phyloP scores from a whole-genome alignment of 208 protist genomes.

The Acanthamoeba culbertsoni region DNA sequence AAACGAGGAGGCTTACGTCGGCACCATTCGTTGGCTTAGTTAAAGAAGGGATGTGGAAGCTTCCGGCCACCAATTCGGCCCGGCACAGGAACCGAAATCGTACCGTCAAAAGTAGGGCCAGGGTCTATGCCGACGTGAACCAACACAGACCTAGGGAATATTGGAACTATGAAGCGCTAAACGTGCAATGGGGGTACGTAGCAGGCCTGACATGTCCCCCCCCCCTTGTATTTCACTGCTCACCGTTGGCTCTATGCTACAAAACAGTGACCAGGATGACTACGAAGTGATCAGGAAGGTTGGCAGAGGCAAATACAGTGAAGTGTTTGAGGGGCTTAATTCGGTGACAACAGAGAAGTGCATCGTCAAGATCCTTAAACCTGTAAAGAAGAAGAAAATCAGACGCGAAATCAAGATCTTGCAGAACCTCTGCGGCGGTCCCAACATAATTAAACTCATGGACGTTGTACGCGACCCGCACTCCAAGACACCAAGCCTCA shows the following conservation, averaged over 20 bases:
- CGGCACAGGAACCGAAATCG: constrained; percentile 42
- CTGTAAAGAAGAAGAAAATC: constrained; percentile 99
- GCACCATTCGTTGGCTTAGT: not conserved
- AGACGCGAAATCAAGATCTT: constrained; percentile 98
- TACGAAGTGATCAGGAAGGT: constrained; percentile 96
- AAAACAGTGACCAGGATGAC: constrained; percentile 85
- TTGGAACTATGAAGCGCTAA: constrained; percentile 93
- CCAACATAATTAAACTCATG: constrained; percentile 97
- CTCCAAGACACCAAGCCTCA: constrained; percentile 94
- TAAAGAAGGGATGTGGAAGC: constrained; percentile 20
- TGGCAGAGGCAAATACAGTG: constrained; percentile 98
- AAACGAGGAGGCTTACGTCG: not conserved
- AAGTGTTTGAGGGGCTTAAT: constrained; percentile 96
- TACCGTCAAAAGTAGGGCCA: constrained; percentile 24
- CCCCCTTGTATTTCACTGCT: not conserved
- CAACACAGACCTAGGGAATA: constrained; percentile 91
- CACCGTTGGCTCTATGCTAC: not conserved
- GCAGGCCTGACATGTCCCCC: not conserved
- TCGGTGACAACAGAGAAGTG: constrained; percentile 23
- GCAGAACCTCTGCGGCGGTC: constrained; percentile 96
- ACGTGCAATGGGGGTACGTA: constrained; percentile 88
- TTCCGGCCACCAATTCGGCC: constrained; percentile 37
- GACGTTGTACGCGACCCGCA: constrained; percentile 96
- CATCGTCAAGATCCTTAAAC: constrained; percentile 96
- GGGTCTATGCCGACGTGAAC: constrained; percentile 82